These are phyloP conservation scores for Sporisorium sorghi DNA, from an alignment of 1,284 basidiomycete species.

Conservation along the genomic window DNA sequence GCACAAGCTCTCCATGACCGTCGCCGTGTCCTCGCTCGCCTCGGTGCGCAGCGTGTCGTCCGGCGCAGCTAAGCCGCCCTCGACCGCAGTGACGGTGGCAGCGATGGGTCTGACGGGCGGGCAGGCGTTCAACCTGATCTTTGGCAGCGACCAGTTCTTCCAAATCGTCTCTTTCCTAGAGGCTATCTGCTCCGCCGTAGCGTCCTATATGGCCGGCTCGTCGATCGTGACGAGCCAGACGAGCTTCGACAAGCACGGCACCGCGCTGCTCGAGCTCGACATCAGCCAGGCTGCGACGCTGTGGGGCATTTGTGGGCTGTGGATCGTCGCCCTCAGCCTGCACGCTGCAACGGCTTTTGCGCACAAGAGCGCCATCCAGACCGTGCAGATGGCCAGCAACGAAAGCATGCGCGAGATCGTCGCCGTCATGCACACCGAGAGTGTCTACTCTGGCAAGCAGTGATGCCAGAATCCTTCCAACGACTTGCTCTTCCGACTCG, in stretches of 20 bases:
- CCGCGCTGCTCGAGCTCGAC: conserved; percentile 33
- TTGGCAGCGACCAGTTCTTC: conserved; percentile 48
- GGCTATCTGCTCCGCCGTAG: conserved; percentile 44
- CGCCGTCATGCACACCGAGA: conserved; percentile 49
- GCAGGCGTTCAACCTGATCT: conserved; percentile 47
- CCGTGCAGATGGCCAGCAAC: conserved; percentile 35
- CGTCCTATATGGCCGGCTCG: conserved; percentile 44
- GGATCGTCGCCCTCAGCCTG: conserved; percentile 36
- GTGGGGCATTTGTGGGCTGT: conserved; percentile 49
- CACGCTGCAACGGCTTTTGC: conserved; percentile 46
- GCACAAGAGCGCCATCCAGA: conserved; percentile 44
- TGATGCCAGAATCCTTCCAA: background rate
- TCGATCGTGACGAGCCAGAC: conserved; percentile 27
- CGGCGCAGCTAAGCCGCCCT: conserved; percentile 19
- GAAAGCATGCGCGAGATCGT: conserved; percentile 48
- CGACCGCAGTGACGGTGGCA: conserved; percentile 26
- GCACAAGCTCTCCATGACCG: conserved; percentile 50
- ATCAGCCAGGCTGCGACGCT: conserved; percentile 46
- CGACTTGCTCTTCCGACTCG: background rate
- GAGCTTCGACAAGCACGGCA: conserved; percentile 22
- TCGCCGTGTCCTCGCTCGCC: conserved; percentile 36
- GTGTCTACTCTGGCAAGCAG: conserved; percentile 42
- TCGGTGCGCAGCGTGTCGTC: conserved; percentile 16
- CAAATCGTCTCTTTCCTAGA: conserved; percentile 46
- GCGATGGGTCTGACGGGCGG: conserved; percentile 31